Evolutionary conservation across 2,329 filamentous ascomycete genomes (phyloP).

Genomic region (Penicillium sp.): DNA sequence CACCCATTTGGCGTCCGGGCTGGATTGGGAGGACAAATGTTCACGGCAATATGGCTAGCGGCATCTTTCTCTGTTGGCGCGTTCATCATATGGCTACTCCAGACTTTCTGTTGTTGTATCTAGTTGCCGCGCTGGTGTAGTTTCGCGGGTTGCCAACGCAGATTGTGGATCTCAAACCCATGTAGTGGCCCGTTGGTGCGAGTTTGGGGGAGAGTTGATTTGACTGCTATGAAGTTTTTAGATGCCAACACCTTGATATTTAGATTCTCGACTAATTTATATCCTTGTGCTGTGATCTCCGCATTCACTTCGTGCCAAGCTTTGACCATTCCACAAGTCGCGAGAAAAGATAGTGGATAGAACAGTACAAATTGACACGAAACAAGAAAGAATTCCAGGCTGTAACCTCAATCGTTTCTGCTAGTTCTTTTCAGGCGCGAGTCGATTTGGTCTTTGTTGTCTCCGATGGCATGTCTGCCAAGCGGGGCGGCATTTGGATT

Average conservation of each 20-base stretch:
- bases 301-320: neutral
- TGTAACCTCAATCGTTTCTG: neutral
- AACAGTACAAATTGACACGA: neutral
- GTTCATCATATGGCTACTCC: conserved; percentile 1
- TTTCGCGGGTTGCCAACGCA: neutral
- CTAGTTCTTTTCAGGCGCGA: neutral
- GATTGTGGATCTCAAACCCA: neutral
- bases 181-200: neutral
- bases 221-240: neutral
- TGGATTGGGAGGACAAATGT: neutral
- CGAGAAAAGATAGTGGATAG: neutral
- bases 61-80: conserved; percentile 2
- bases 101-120: neutral
- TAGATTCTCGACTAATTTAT: neutral
- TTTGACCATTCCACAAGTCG: neutral
- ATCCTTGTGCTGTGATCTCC: neutral
- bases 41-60: conserved; percentile 6
- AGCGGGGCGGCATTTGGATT: neutral
- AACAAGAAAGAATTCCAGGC: neutral
- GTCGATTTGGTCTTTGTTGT: neutral
- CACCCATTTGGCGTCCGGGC: neutral
- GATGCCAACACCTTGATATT: neutral
- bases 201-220: neutral
- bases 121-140: neutral
- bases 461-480: neutral